phyloP scores from a whole-genome alignment of 2,329 filamentous ascomycete genomes.

The Tolypocladium album region DNA sequence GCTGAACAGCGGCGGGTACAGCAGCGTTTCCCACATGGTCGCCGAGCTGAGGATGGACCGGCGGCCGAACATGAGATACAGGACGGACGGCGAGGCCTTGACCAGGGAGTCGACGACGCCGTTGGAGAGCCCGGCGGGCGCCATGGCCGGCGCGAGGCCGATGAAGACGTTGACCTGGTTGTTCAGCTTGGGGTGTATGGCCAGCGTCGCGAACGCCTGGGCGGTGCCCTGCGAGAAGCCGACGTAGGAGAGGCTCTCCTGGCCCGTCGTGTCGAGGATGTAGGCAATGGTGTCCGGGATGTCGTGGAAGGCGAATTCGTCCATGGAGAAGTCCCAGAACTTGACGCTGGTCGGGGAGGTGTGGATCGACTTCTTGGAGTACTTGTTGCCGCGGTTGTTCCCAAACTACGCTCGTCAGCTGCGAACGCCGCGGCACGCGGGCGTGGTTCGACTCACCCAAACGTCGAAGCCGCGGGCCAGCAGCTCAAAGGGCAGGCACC shows the following conservation, averaged over 20 bases:
- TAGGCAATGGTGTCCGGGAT: constrained; percentile 93
- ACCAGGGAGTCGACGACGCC: constrained; percentile 86
- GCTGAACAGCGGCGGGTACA: constrained; percentile 91
- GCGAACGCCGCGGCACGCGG: background rate
- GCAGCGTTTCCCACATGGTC: constrained; percentile 93
- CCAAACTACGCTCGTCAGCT: constrained; percentile 52
- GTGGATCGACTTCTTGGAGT: constrained; percentile 86
- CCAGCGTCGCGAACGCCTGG: constrained; percentile 87
- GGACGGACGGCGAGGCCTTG: constrained; percentile 83
- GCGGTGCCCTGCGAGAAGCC: constrained; percentile 96
- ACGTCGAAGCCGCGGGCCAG: constrained; percentile 92
- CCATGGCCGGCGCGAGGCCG: constrained; percentile 91
- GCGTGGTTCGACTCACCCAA: constrained; percentile 48
- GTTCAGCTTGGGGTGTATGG: constrained; percentile 86
- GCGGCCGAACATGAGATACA: constrained; percentile 87
- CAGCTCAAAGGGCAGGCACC: constrained; percentile 78
- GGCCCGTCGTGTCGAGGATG: constrained; percentile 72
- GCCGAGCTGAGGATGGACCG: constrained; percentile 85
- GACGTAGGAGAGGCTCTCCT: constrained; percentile 83
- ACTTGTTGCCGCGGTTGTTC: constrained; percentile 98
- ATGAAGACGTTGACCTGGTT: constrained; percentile 93
- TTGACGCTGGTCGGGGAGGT: constrained; percentile 60
- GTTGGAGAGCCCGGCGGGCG: constrained; percentile 80
- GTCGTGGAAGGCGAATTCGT: constrained; percentile 95
- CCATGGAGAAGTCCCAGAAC: constrained; percentile 98